phyloP scores from a whole-genome alignment of 1,284 basidiomycete genomes.

The Papiliotrema fonsecae region DNA sequence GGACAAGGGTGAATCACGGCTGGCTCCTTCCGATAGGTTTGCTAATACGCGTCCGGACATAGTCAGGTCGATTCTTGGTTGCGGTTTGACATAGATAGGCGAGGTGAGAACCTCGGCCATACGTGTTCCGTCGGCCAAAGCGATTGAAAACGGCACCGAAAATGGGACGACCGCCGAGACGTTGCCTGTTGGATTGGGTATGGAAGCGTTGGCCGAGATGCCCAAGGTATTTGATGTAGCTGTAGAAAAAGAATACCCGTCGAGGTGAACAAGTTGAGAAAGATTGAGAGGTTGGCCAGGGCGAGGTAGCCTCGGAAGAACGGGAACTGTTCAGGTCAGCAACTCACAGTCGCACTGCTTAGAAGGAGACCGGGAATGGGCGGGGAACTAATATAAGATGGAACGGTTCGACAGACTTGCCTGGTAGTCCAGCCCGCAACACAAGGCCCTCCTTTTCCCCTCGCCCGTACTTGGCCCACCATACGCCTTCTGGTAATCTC shows the following conservation, averaged over 20 bases:
- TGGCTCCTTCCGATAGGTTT: slow-evolving; percentile 8
- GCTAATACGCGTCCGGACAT: slow-evolving; percentile 34
- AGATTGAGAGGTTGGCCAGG: slow-evolving; percentile 38
- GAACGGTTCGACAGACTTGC: slow-evolving; percentile 25
- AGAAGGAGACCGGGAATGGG: slow-evolving; percentile 14
- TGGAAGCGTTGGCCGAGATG: slow-evolving; percentile 30
- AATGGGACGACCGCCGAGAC: slow-evolving; percentile 32
- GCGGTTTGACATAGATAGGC: slow-evolving; percentile 19
- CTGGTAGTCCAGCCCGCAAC: slow-evolving; percentile 25
- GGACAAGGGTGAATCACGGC: slow-evolving; percentile 22
- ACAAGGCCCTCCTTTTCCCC: slow-evolving; percentile 25
- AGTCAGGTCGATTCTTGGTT: slow-evolving; percentile 18
- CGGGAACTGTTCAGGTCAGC: slow-evolving; percentile 29
- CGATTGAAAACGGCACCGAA: slow-evolving; percentile 39
- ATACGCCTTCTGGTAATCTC: slow-evolving; percentile 14
- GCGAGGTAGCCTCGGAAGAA: slow-evolving; percentile 35
- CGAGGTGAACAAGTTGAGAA: slow-evolving; percentile 34
- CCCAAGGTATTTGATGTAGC: slow-evolving; percentile 12
- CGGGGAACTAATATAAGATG: slow-evolving; percentile 18
- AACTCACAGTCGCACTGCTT: neutral
- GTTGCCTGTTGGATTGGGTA: slow-evolving; percentile 28
- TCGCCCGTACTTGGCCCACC: slow-evolving; percentile 27
- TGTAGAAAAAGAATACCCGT: slow-evolving; percentile 32
- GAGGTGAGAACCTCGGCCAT: slow-evolving; percentile 41
- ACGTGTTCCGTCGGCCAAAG: slow-evolving; percentile 22